Evolutionary conservation across 345 rosid species (phyloP), one percentile per base, ranked within the genome.

Genomic region (Arabis alpina): DNA sequence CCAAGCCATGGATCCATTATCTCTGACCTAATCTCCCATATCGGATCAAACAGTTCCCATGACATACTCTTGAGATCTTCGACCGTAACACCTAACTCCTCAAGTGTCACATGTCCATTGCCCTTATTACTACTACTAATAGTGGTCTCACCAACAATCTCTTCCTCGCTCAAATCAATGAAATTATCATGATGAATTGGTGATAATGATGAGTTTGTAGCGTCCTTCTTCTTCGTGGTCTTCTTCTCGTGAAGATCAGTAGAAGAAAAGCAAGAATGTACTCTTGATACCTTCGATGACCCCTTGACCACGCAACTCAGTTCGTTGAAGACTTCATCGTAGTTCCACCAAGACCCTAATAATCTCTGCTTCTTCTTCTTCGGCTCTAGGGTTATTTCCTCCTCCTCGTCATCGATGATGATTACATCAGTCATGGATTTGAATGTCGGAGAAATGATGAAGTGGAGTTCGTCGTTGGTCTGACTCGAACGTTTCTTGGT

Each of bases 1-100:
- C 42, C 32, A 72, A 54, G 42, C 64, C 70, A 72, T 36, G 64
- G 64, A 63, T 72, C 76, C 64, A 56, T 45, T 1, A 56, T 39
- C 64, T 4, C 15, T n/a, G 76, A 54, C 76, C 56, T 63, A 15
- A 63, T 36, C 64, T 72, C 64, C 64, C 70, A 72, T 16, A 24
- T 54, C 32, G 57, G 50, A 72, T 72, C 70, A 54, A 54, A 72
- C 64, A 14, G 42, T 36, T 64, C 58, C 70, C 58, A 63, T 54
- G 64, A 34, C 2, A 45, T 47, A 45, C 24, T 27, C 51, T 27
- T 64, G 57, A 72, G 64, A 54, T 72, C 76, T 47, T 72, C 76
- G 43, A 72, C 42, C 3, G 57, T 0, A 37, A 72, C 64, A 32
- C 64, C 76, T 2, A 72, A 28, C 0, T 64, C 64, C 32, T 64